These are phyloP conservation scores for Hericium coralloides DNA, from an alignment of 768 basidiomycete species.

Conservation along the genomic window DNA sequence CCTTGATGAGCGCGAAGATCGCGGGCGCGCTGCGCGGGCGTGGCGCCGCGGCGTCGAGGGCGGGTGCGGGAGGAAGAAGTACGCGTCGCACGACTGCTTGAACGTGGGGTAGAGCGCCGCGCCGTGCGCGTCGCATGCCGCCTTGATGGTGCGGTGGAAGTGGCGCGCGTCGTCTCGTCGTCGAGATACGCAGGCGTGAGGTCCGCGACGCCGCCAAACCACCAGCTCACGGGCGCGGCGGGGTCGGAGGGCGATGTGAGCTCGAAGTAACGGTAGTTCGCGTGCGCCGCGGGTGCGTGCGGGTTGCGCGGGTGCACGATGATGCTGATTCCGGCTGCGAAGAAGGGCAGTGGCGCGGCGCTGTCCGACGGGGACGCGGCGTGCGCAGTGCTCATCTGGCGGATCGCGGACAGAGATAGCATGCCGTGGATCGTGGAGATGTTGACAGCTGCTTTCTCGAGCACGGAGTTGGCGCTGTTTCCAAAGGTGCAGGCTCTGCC, in stretches of 20 bases:
- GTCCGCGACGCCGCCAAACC: slow-evolving; percentile 98
- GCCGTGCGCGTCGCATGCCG: slow-evolving; percentile 69
- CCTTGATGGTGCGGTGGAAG: slow-evolving; percentile 76
- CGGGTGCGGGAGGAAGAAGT: slow-evolving; percentile 85
- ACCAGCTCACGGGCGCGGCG: slow-evolving; percentile 72
- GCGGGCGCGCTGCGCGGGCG: slow-evolving; percentile 55
- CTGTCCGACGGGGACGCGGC: slow-evolving; percentile 58
- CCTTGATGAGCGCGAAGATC: slow-evolving; percentile 68
- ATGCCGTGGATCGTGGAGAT: slow-evolving; percentile 85
- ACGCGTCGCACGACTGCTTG: slow-evolving; percentile 97
- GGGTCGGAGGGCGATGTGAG: slow-evolving; percentile 31
- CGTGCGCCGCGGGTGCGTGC: slow-evolving; percentile 86
- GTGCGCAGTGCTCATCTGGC: slow-evolving; percentile 94
- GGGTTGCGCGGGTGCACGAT: slow-evolving; percentile 95
- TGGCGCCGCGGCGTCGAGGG: slow-evolving; percentile 34
- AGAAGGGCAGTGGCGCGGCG: slow-evolving; percentile 72
- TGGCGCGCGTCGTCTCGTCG: slow-evolving; percentile 79
- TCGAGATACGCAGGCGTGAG: slow-evolving; percentile 91
- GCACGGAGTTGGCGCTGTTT: slow-evolving; percentile 12
- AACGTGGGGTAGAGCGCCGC: slow-evolving; percentile 60
- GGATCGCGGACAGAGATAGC: slow-evolving; percentile 82
- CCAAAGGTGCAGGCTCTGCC: slow-evolving; percentile 79
- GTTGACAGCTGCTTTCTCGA: slow-evolving; percentile 96
- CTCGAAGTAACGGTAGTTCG: slow-evolving; percentile 98
- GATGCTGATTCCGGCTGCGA: slow-evolving; percentile 85